Percentiles rank a stretch among this genome's conserved stretches.
phyloP scores from a whole-genome alignment of 805 yeast genomes.

The Alloascoidea africana region DNA sequence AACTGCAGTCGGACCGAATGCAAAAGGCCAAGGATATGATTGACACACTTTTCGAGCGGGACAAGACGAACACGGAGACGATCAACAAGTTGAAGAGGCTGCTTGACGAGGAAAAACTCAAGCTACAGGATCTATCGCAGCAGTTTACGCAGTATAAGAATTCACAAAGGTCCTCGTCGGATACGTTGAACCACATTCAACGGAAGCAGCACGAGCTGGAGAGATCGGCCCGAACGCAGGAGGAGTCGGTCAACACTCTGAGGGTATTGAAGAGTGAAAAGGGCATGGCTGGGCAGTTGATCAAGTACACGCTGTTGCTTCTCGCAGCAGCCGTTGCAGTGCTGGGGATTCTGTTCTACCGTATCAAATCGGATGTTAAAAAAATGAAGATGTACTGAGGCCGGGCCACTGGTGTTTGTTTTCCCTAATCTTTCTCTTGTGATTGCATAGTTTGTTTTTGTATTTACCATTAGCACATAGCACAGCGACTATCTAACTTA shows the following conservation, averaged over 20 bases:
- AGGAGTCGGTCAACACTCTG: neutral
- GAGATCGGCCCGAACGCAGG: neutral
- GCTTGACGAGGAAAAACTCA: neutral
- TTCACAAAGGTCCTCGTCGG: no score
- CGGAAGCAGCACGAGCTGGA: neutral
- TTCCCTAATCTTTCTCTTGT: no score
- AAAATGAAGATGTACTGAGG: neutral
- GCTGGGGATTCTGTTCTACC: neutral
- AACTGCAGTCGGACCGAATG: neutral
- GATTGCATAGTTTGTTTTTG: no score
- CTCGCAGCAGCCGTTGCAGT: neutral
- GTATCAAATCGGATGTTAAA: neutral
- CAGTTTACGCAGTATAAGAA: no score
- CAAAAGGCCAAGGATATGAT: neutral
- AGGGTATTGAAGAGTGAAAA: neutral
- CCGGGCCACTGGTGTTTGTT: no score
- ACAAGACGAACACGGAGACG: neutral
- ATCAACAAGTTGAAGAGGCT: neutral
- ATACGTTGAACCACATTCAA: neutral
- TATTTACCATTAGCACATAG: no score
- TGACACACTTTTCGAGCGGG: neutral
- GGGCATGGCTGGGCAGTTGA: neutral
- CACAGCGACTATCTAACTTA: no score
- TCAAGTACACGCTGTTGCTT: neutral
- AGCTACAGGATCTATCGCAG: neutral